Evolutionary conservation across 2,329 filamentous ascomycete genomes (phyloP).

Genomic region (Fusarium gaditjirri): DNA sequence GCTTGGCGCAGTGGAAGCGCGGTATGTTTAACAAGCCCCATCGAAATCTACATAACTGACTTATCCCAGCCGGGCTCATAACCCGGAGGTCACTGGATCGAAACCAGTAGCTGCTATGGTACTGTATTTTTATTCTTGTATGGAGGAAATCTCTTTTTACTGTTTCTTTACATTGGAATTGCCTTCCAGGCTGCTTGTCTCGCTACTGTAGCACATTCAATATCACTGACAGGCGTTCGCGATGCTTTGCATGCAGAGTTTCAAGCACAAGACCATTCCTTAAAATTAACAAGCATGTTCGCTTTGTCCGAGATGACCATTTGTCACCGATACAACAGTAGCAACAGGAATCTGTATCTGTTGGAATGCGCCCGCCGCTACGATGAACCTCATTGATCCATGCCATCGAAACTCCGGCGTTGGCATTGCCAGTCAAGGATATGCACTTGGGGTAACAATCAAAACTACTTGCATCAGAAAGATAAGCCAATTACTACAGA

Average conservation of each 20-base stretch:
- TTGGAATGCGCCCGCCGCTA: background rate
- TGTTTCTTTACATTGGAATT: background rate
- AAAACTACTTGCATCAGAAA: background rate
- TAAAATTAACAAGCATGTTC: background rate
- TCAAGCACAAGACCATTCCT: background rate
- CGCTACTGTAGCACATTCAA: background rate
- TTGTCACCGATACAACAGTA: background rate
- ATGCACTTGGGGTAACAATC: background rate
- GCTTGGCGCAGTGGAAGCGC: conserved; percentile 32
- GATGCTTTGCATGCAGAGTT: background rate
- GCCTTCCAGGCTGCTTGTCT: background rate
- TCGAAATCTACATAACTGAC: background rate
- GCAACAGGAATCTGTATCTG: background rate
- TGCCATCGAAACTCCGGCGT: background rate
- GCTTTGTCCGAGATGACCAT: background rate
- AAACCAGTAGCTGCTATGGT: conserved; percentile 27
- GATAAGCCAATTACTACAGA: background rate
- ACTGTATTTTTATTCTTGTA: background rate
- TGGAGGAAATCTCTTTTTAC: background rate
- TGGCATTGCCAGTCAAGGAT: background rate
- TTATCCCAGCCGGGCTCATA: conserved; percentile 30
- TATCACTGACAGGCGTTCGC: no score
- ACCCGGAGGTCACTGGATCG: conserved; percentile 29
- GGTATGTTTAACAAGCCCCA: conserved; percentile 2
- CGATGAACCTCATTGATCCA: background rate